phyloP scores from a whole-genome alignment of 257 asterid species.

The Solanum chilense region DNA sequence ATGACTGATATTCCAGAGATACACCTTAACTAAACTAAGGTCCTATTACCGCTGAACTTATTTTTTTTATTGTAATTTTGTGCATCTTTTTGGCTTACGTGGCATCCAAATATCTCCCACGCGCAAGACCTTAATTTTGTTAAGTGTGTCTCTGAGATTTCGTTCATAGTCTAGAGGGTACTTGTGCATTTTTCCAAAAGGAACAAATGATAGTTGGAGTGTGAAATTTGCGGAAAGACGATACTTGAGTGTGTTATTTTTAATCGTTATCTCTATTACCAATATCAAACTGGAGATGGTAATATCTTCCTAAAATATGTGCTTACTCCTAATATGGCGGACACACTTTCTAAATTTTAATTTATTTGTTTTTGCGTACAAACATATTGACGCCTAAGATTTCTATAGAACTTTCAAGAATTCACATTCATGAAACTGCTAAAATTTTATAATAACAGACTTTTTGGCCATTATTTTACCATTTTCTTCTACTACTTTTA shows the following conservation, averaged over 20 bases:
- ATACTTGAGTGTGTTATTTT: not conserved
- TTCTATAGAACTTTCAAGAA: not conserved
- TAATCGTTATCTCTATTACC: not conserved
- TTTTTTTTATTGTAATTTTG: too few species aligned
- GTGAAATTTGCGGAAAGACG: not conserved
- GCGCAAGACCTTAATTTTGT: too few species aligned
- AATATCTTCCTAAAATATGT: not conserved
- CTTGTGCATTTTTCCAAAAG: too few species aligned
- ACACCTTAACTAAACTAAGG: too few species aligned
- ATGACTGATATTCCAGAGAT: too few species aligned
- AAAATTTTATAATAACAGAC: not conserved
- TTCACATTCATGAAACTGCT: not conserved
- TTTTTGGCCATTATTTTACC: not conserved
- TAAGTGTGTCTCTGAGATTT: too few species aligned
- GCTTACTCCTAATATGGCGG: not conserved
- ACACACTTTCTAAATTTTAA: not conserved
- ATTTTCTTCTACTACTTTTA: not conserved
- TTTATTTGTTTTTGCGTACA: not conserved
- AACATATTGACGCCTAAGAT: not conserved
- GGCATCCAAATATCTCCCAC: too few species aligned
- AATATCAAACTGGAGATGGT: not conserved
- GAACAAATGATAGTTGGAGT: not conserved
- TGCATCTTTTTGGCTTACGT: too few species aligned
- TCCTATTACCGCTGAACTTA: too few species aligned
- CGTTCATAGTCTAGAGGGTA: too few species aligned